phyloP scores from a whole-genome alignment of 257 asterid species.

The Gynochthodes officinalis region DNA sequence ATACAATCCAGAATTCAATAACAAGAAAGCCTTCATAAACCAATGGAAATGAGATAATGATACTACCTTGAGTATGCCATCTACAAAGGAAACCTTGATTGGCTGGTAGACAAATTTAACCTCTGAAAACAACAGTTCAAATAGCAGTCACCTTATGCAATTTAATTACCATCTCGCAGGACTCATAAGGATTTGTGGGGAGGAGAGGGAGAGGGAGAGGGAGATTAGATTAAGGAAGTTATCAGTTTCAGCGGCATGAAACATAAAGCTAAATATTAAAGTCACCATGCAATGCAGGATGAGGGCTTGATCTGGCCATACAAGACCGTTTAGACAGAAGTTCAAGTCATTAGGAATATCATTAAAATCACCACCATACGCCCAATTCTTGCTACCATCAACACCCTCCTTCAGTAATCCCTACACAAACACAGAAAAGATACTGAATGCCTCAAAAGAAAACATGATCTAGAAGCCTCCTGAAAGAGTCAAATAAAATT shows the following conservation, averaged over 20 bases:
- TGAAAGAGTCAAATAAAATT: not conserved
- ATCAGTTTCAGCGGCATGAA: not conserved
- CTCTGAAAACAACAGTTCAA: slow-evolving; percentile 43
- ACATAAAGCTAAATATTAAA: not conserved
- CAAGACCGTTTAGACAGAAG: slow-evolving; percentile 85
- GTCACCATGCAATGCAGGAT: slow-evolving; percentile 87
- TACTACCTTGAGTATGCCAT: slow-evolving; percentile 69
- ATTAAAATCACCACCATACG: slow-evolving; percentile 97
- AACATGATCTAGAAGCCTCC: not conserved
- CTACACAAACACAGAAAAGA: slow-evolving; percentile 30
- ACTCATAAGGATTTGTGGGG: not conserved
- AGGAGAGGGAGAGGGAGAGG: too few relatives aligned
- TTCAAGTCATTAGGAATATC: slow-evolving; percentile 84
- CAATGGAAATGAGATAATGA: slow-evolving; percentile 14
- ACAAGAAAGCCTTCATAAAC: slow-evolving; percentile 3
- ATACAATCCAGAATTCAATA: slow-evolving; percentile 8
- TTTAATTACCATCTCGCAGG: not conserved
- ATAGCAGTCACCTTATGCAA: not conserved
- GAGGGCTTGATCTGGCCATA: slow-evolving; percentile 97
- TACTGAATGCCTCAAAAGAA: not conserved
- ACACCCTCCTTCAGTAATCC: slow-evolving; percentile 69
- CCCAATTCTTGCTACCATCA: slow-evolving; percentile 81
- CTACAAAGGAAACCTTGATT: slow-evolving; percentile 63
- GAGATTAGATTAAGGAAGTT: too few relatives aligned
- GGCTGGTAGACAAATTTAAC: slow-evolving; percentile 92